phyloP scores from a whole-genome alignment of 345 rosid species.

The Conringia planisiliqua region DNA sequence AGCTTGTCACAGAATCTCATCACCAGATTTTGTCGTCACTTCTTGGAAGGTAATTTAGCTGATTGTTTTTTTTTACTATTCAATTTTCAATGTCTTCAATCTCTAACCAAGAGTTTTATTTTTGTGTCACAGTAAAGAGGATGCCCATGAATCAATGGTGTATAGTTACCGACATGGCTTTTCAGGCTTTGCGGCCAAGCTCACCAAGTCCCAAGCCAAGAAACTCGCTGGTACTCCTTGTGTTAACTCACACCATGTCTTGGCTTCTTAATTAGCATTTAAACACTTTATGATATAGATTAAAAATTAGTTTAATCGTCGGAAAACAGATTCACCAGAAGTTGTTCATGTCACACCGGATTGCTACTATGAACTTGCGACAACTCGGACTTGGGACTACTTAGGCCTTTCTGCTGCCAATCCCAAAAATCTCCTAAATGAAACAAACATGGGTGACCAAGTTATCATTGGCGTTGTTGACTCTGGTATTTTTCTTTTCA shows the following conservation, averaged over 20 bases:
- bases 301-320: no score
- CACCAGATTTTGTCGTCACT: constrained; percentile 29
- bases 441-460: constrained; percentile 30
- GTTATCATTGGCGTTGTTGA: constrained; percentile 28
- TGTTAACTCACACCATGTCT: neutral
- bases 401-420: constrained; percentile 30
- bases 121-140: constrained; percentile 26
- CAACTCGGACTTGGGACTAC: constrained; percentile 50
- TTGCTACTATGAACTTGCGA: constrained; percentile 31
- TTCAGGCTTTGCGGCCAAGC: constrained; percentile 51
- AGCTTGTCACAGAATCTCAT: constrained; percentile 27
- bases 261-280: neutral
- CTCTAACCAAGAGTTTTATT: neutral
- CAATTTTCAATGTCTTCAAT: no score
- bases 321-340: constrained; percentile 32
- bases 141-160: constrained; percentile 42
- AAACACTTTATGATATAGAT: no score
- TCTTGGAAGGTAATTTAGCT: constrained; percentile 23
- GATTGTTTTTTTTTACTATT: no score
- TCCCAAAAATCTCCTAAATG: constrained; percentile 8
- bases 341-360: constrained; percentile 41
- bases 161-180: constrained; percentile 43
- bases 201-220: constrained; percentile 39
- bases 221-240: constrained; percentile 31
- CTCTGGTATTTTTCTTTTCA: no score